Conservation (phyloP, 805 yeast species). For the Limtongia smithiae region DNA sequence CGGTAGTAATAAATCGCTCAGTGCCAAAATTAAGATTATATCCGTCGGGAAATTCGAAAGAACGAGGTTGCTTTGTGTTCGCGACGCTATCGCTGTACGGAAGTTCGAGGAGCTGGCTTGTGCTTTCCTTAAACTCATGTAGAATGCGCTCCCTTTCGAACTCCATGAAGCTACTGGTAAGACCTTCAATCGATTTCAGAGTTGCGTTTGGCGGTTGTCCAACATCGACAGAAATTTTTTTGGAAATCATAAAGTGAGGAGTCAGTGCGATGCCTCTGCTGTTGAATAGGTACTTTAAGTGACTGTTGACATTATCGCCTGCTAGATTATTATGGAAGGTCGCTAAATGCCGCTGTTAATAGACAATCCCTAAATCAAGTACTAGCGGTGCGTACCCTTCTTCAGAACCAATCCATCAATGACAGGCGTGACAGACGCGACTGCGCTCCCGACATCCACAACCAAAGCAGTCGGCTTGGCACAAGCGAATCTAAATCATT, state of each 20-base stretch:
- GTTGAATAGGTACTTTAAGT: slow-evolving; percentile 50
- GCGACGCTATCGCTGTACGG: slow-evolving; percentile 40
- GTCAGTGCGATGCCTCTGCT: slow-evolving; percentile 37
- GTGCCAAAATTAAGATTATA: slow-evolving; percentile 46
- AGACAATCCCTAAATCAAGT: background rate
- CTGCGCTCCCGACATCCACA: slow-evolving; percentile 72
- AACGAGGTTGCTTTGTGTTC: slow-evolving; percentile 38
- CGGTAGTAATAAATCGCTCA: slow-evolving; percentile 56
- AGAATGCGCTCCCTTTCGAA: slow-evolving; percentile 44
- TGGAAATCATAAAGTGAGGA: slow-evolving; percentile 39
- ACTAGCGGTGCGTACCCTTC: slow-evolving; percentile 20
- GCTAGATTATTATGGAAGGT: slow-evolving; percentile 64
- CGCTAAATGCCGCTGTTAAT: slow-evolving; percentile 15
- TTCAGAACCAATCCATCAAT: slow-evolving; percentile 32
- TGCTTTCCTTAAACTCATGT: slow-evolving; percentile 49
- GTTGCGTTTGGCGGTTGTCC: slow-evolving; percentile 36
- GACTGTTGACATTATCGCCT: slow-evolving; percentile 77
- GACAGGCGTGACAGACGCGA: slow-evolving; percentile 70
- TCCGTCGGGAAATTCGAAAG: slow-evolving; percentile 61
- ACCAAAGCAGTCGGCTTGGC: slow-evolving; percentile 77
- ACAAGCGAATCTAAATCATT: slow-evolving; percentile 56
- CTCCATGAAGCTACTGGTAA: slow-evolving; percentile 41
- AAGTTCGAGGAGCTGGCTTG: slow-evolving; percentile 40
- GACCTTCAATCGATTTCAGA: slow-evolving; percentile 34
- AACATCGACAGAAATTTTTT: slow-evolving; percentile 39